phyloP scores from a whole-genome alignment of 345 rosid genomes.

The Litchi chinensis region DNA sequence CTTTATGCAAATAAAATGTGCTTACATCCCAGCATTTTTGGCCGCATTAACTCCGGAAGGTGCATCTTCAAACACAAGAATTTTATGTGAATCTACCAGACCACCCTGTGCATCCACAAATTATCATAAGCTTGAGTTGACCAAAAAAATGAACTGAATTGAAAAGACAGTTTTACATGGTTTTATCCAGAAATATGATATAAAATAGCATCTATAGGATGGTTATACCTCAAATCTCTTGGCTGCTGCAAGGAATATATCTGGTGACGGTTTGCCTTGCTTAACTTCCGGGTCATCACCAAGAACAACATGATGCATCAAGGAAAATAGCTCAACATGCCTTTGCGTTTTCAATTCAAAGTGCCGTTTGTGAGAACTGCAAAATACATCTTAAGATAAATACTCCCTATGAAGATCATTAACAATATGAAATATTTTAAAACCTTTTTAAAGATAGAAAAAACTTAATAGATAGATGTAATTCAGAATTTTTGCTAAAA shows the following conservation, averaged over 20 bases:
- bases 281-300: slow-evolving; percentile 98
- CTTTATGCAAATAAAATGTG: slow-evolving; percentile 13
- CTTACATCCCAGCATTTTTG: slow-evolving; percentile 94
- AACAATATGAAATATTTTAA: not conserved
- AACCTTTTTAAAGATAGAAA: not conserved
- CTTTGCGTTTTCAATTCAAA: slow-evolving; percentile 80
- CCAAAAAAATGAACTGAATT: slow-evolving; percentile 24
- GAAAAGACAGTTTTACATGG: slow-evolving; percentile 1
- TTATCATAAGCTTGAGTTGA: slow-evolving; percentile 1
- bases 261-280: slow-evolving; percentile 92
- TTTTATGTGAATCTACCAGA: slow-evolving; percentile 52
- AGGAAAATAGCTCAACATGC: slow-evolving; percentile 73
- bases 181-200: not conserved
- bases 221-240: slow-evolving; percentile 82
- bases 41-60: slow-evolving; percentile 92
- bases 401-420: not conserved
- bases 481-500: not conserved
- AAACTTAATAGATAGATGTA: not conserved
- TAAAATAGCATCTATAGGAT: slow-evolving; percentile 5
- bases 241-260: slow-evolving; percentile 84
- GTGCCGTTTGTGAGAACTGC: slow-evolving; percentile 78
- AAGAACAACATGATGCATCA: slow-evolving; percentile 91
- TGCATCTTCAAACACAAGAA: slow-evolving; percentile 93
- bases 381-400: slow-evolving; percentile 12
- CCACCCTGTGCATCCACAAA: slow-evolving; percentile 54